Conservation (phyloP, 179 eudicot species). For the Spinacia oleracea region DNA sequence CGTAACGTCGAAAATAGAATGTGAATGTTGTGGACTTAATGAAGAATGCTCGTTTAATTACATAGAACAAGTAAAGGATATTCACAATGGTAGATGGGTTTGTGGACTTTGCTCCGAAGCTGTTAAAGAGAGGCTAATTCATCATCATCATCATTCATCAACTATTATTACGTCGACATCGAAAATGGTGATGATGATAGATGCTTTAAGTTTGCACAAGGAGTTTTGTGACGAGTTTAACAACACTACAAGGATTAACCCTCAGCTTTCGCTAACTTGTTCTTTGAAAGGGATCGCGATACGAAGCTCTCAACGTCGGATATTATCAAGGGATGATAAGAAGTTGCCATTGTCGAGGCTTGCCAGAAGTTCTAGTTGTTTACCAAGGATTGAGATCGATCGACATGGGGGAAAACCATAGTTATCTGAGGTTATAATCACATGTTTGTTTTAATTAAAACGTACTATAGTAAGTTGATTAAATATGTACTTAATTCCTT, state of each 20-base stretch:
- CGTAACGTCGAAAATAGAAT: conserved; percentile 31
- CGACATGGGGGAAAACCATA: background rate
- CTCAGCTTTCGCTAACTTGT: conserved; percentile 23
- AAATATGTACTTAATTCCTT: no score
- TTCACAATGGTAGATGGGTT: conserved; percentile 35
- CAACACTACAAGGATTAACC: conserved; percentile 20
- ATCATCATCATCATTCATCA: no score
- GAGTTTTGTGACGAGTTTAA: conserved; percentile 27
- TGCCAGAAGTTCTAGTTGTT: conserved; percentile 26
- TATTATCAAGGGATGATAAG: background rate
- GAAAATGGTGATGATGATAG: conserved; percentile 13
- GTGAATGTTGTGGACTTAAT: conserved; percentile 54
- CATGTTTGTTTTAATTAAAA: no score
- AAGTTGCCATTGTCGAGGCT: background rate
- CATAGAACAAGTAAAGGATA: conserved; percentile 29
- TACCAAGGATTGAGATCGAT: conserved; percentile 14
- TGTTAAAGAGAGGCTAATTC: conserved; percentile 23
- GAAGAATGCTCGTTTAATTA: conserved; percentile 41
- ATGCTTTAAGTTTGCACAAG: conserved; percentile 29
- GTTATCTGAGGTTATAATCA: background rate
- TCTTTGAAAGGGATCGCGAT: conserved; percentile 22
- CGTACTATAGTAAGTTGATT: no score
- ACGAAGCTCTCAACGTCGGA: conserved; percentile 7
- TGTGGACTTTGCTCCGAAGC: conserved; percentile 53
- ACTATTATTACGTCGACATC: no score